A percentile compares a stretch with the other conserved stretches of the same genome.
phyloP scores from a whole-genome alignment of 306 rosid species.

The Cicer arietinum region DNA sequence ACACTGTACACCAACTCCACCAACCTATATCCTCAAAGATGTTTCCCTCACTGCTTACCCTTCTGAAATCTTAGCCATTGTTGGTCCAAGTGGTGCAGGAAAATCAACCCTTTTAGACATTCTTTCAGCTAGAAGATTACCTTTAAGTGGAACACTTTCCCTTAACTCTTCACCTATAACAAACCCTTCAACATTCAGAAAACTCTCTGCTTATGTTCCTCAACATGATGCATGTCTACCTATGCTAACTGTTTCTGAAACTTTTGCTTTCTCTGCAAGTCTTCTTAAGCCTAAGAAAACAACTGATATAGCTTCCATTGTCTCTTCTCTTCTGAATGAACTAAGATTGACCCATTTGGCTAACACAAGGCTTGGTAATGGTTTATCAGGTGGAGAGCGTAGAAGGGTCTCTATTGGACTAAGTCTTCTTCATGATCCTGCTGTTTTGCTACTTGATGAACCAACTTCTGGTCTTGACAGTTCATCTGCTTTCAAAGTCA shows the following conservation, averaged over 20 bases:
- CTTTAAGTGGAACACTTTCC: slow-evolving; percentile 64
- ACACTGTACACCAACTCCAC: slow-evolving; percentile 57
- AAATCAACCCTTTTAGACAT: slow-evolving; percentile 94
- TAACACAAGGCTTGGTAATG: slow-evolving; percentile 64
- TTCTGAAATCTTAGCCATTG: slow-evolving; percentile 79
- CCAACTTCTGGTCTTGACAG: slow-evolving; percentile 98
- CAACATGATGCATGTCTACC: slow-evolving; percentile 90
- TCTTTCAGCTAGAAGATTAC: slow-evolving; percentile 71
- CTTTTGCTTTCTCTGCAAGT: slow-evolving; percentile 75
- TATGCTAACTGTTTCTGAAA: slow-evolving; percentile 78
- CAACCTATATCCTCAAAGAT: slow-evolving; percentile 71
- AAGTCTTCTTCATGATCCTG: slow-evolving; percentile 87
- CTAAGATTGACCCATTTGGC: slow-evolving; percentile 69
- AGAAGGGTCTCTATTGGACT: slow-evolving; percentile 85
- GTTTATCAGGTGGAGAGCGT: slow-evolving; percentile 83
- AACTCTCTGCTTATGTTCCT: slow-evolving; percentile 90
- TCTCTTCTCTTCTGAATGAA: slow-evolving; percentile 64
- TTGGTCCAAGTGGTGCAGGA: slow-evolving; percentile 97
- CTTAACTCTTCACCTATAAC: slow-evolving; percentile 74
- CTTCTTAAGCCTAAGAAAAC: slow-evolving; percentile 66
- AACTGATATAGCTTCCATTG: slow-evolving; percentile 46
- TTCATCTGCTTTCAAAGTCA: slow-evolving; percentile 76
- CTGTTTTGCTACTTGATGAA: slow-evolving; percentile 80
- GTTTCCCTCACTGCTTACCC: slow-evolving; percentile 74
- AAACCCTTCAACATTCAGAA: slow-evolving; percentile 72